Evolutionary conservation across 176 grass and related monocot species (phyloP), one percentile per base, ranked within the genome.

Genomic region (Eragrostis nindensis): DNA sequence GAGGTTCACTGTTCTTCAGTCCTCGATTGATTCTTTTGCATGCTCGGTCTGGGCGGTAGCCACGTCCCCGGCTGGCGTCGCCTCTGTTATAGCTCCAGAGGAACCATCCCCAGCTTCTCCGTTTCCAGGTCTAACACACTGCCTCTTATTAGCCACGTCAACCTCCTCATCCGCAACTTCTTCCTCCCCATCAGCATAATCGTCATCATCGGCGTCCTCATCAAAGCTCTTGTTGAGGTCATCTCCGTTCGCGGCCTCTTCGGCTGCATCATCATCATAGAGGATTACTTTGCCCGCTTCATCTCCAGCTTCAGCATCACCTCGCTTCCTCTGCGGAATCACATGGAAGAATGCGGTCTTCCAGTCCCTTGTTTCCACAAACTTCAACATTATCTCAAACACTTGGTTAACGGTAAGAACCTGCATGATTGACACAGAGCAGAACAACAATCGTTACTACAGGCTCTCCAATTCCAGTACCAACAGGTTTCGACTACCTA

Each of bases 331-430:
- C 19, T 83, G 94, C 44, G 94, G 94, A 74, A 97, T 97, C 59
- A 87, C 91, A 77, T 93, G 87, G 82, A 95, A 93, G 85, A 98
- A 98, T 60, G 96, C 90, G 10, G 88, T 87, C 83, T 93, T 98
- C 96, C 92, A 95, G 49, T 95, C 96, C 82, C 45, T 93, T 79
- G 92, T 91, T 90, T 98, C 96, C 59, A 89, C 74, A 68, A 93
- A 98, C 82, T 95, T 95, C 7, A 95, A 86, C 82, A 98, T 88
- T 89, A 98, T 98, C 81, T 98, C 96, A 19, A 91, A 95, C 15
- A 95, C 96, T 86, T 95, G 96, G 62, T 98, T 98, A 50, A 98
- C 96, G 70, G 92, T 98, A 64, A 98, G 90, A 71, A 98, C 92
- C 96, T 95, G 84, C 61, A 62, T 53, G 11, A 49, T 66, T 42